A percentile compares a stretch with the other conserved stretches of the same genome.
Conservation (phyloP, 345 rosid species). For the Rhizophora mangle region DNA sequence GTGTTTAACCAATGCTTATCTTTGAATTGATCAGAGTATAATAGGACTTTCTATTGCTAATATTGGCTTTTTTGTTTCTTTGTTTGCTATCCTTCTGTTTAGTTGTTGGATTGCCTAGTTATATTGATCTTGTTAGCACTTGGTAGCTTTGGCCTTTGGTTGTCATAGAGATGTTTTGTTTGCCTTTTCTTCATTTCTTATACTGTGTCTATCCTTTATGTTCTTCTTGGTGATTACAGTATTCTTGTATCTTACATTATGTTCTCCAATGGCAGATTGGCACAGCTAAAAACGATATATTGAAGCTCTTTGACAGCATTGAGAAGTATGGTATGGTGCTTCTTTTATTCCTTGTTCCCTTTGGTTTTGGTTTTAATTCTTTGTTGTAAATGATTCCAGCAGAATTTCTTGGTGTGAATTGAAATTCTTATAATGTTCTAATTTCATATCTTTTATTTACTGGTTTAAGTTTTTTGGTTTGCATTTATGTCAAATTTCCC, state of each 20-base stretch:
- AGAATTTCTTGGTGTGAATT: too few relatives aligned
- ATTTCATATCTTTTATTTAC: not conserved
- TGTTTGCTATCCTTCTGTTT: not conserved
- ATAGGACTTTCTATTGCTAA: too few relatives aligned
- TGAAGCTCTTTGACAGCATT: constrained; percentile 80
- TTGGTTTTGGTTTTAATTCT: not conserved
- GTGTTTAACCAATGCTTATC: not conserved
- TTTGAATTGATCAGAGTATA: not conserved
- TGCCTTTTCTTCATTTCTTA: not conserved
- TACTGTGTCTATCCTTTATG: not conserved
- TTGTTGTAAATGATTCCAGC: too few relatives aligned
- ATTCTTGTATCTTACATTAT: constrained; percentile 10
- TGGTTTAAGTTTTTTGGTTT: not conserved
- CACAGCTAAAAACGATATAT: constrained; percentile 55
- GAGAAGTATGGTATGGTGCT: constrained; percentile 76
- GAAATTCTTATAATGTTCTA: too few relatives aligned
- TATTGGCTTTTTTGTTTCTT: not conserved
- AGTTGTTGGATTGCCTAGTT: not conserved
- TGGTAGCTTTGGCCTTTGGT: not conserved
- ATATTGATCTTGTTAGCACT: not conserved
- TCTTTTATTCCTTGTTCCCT: constrained; percentile 3
- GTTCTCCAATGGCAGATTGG: constrained; percentile 48
- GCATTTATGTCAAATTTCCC: not conserved
- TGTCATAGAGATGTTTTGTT: not conserved
- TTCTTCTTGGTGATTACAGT: not conserved